phyloP scores from a whole-genome alignment of 164 flowering plant species.

The Paratinospora sagittata region DNA sequence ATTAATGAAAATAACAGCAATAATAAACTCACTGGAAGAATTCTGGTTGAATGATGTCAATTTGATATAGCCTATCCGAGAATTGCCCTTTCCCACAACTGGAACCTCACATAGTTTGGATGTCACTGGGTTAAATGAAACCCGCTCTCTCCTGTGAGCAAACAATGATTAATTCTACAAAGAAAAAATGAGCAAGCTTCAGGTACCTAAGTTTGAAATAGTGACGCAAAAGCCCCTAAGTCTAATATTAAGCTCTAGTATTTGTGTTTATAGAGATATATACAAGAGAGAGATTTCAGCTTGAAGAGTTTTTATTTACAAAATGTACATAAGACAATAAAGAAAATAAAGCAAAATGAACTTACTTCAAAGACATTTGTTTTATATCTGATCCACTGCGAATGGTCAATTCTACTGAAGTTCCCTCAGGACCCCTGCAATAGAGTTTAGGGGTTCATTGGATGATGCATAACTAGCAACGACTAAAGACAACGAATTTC shows the following conservation, averaged over 20 bases:
- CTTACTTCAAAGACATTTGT: slow-evolving; percentile 62
- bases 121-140: slow-evolving; percentile 81
- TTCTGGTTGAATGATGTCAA: slow-evolving; percentile 81
- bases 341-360: slow-evolving; percentile 5
- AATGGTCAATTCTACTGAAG: slow-evolving; percentile 59
- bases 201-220: slow-evolving; percentile 3
- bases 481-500: slow-evolving; percentile 1
- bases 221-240: no score
- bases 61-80: slow-evolving; percentile 87
- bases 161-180: background rate
- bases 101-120: slow-evolving; percentile 70
- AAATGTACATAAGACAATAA: background rate
- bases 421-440: slow-evolving; percentile 94
- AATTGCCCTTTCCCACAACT: slow-evolving; percentile 51
- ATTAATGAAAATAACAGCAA: background rate
- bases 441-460: slow-evolving; percentile 10
- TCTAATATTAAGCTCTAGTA: background rate
- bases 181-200: background rate
- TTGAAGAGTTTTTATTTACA: background rate
- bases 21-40: slow-evolving; percentile 57
- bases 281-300: background rate
- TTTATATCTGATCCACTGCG: slow-evolving; percentile 63
- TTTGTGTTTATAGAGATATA: background rate
- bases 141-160: slow-evolving; percentile 69
- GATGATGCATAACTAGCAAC: background rate